A percentile compares a stretch with the other conserved stretches of the same genome.
phyloP scores from a whole-genome alignment of 106 monocot species.

The Dendrobium nobile region DNA sequence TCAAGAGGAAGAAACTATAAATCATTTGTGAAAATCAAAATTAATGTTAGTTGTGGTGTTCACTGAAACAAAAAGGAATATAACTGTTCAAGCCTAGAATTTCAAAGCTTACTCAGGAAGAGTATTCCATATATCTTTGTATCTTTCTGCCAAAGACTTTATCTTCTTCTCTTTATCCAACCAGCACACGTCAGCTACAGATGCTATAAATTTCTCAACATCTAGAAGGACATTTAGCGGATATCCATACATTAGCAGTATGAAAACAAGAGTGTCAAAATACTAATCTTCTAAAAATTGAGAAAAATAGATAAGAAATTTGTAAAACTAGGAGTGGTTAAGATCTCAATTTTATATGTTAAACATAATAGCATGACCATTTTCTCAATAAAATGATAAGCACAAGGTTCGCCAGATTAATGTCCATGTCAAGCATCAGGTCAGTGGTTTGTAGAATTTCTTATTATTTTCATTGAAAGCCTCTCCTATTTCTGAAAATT shows the following conservation, averaged over 20 bases:
- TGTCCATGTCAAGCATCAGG: background rate
- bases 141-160: constrained; percentile 52
- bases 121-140: constrained; percentile 51
- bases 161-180: constrained; percentile 56
- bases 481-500: background rate
- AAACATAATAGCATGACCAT: background rate
- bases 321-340: background rate
- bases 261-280: background rate
- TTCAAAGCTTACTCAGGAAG: constrained; percentile 10
- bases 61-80: background rate
- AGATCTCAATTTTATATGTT: background rate
- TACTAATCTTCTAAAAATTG: background rate
- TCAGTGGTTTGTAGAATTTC: background rate
- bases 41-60: background rate
- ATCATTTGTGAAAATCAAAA: background rate
- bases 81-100: background rate
- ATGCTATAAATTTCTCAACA: constrained; percentile 31
- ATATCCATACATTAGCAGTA: background rate
- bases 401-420: background rate
- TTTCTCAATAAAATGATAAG: background rate
- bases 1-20: background rate
- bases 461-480: background rate
- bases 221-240: constrained; percentile 14
- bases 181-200: constrained; percentile 42
- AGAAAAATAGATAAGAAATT: background rate